phyloP scores from a whole-genome alignment of 805 yeast genomes.

The Jamesozyma spencerorum region DNA sequence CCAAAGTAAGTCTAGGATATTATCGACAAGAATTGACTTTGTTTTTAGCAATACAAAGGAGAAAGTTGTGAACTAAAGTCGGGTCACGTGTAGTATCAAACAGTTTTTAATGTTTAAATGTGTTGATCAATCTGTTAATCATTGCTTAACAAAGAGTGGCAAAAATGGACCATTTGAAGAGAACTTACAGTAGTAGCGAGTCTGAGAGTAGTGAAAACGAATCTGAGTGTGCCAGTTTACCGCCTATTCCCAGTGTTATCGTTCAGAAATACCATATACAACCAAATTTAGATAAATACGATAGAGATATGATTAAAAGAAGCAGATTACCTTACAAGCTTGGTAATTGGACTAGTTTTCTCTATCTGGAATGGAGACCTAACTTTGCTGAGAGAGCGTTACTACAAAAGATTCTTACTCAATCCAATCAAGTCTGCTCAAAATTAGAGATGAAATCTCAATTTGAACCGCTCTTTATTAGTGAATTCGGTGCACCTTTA shows the following conservation, averaged over 20 bases:
- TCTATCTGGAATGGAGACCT: conserved; percentile 23
- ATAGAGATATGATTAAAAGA: neutral
- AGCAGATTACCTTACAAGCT: neutral
- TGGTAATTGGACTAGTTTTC: conserved; percentile 13
- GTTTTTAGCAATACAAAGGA: no score
- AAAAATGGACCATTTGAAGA: no score
- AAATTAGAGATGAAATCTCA: neutral
- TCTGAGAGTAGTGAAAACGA: neutral
- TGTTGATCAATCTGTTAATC: no score
- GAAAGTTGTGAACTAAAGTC: no score
- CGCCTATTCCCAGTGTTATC: conserved; percentile 15
- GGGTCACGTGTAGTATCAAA: no score
- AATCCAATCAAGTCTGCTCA: conserved; percentile 5
- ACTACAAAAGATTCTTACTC: conserved; percentile 8
- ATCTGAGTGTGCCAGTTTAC: conserved; percentile 3
- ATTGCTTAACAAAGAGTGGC: no score
- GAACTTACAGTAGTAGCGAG: neutral
- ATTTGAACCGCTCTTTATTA: conserved; percentile 20
- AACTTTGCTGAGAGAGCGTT: conserved; percentile 9
- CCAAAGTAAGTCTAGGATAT: no score
- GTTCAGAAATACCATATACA: conserved; percentile 19
- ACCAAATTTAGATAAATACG: conserved; percentile 9
- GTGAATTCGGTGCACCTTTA: conserved; percentile 20
- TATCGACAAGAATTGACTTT: no score
- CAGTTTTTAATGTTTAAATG: no score